Evolutionary conservation across 768 basidiomycete species (phyloP), one percentile per base, ranked within the genome.

Genomic region (Trametes punicea): DNA sequence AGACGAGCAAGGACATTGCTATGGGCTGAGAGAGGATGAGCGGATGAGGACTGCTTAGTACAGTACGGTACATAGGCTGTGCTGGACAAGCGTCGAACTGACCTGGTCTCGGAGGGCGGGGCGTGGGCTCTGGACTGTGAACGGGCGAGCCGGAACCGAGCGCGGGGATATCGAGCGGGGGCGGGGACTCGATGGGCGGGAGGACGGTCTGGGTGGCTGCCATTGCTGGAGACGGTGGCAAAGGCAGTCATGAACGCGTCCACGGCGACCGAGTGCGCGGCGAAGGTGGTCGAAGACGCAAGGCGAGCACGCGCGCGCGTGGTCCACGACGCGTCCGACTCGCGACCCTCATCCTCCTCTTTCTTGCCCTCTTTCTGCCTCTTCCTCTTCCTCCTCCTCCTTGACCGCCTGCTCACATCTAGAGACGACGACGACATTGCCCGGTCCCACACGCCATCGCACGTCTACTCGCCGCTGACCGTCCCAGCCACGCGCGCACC

Each of bases 1-100:
- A 83, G 62, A 41, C 81, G 78, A 27, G 81, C 71, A 27, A 82
- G 64, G 23, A 83, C 74, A 44, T 61, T 61, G 4, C 57, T 20
- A 21, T 58, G 61, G 4, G 30, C 61, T 62, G 33, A 20, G 23
- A 4, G 5, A 9, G 10, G 38, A 4, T 21, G 31, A 42, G 7
- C 6, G 36, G 6, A 20, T 21, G 23, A 9, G 6, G 2, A 15
- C 8, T 36, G 34, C n/a, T 7, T n/a, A 16, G n/a, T 8, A n/a
- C n/a, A 8, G 13, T 7, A 31, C 31, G 31, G 13, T 31, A 13
- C 7, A 13, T 31, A 13, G 31, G 8, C 7, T 31, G 7, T 31
- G 6, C 31, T 13, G 31, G 31, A 6, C 13, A n/a, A 13, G 13
- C 31, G 13, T 11, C 8, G 20, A 8, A 41, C 58, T 18, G 10